Evolutionary conservation across 2,329 filamentous ascomycete genomes (phyloP).

Genomic region (Aspergillus novofumigatus): DNA sequence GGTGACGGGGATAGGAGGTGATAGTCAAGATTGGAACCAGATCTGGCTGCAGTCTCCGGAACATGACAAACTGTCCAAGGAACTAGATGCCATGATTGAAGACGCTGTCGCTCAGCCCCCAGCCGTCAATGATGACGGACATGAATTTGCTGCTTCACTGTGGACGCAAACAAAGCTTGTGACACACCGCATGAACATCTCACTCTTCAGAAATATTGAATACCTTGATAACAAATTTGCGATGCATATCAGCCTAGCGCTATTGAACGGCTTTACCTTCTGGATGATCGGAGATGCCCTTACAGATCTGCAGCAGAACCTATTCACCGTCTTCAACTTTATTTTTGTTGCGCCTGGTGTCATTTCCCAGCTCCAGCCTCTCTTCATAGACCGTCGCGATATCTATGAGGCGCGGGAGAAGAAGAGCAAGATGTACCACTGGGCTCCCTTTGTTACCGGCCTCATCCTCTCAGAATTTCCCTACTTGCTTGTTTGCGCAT

Average conservation of each 20-base stretch:
- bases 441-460: conserved; percentile 66
- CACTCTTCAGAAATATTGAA: conserved; percentile 63
- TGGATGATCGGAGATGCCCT: conserved; percentile 62
- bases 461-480: conserved; percentile 69
- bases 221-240: conserved; percentile 63
- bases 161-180: conserved; percentile 61
- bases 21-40: conserved; percentile 61
- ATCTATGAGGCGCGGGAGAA: conserved; percentile 66
- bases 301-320: conserved; percentile 65
- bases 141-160: conserved; percentile 63
- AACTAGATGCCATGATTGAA: conserved; percentile 61
- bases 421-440: conserved; percentile 68
- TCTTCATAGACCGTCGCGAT: conserved; percentile 64
- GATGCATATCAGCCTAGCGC: conserved; percentile 48
- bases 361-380: conserved; percentile 54
- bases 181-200: conserved; percentile 61
- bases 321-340: conserved; percentile 65
- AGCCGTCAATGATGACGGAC: conserved; percentile 35
- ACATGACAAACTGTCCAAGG: conserved; percentile 45
- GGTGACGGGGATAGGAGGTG: conserved; percentile 41
- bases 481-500: conserved; percentile 56
- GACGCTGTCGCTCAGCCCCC: conserved; percentile 40
- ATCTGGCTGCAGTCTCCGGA: conserved; percentile 65
- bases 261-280: conserved; percentile 56
- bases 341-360: conserved; percentile 32